phyloP scores from a whole-genome alignment of 2,329 filamentous ascomycete species.

The Cercospora sp. region DNA sequence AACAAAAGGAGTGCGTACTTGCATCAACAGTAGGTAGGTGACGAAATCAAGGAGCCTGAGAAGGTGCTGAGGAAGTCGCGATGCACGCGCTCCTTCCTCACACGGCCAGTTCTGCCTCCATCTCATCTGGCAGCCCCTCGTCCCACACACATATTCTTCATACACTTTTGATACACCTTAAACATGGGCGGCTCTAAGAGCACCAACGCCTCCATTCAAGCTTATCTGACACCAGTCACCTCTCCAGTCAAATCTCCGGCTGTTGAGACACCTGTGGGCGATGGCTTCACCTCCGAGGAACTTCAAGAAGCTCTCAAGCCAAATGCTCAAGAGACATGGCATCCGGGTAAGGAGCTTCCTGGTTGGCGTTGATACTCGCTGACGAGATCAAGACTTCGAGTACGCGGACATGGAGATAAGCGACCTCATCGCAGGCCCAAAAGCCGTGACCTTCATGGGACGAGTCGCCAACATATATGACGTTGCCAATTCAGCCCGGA shows the following conservation, averaged over 20 bases:
- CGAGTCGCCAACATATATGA: conserved; percentile 59
- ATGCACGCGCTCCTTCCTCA: conserved; percentile 10
- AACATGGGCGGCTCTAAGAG: conserved; percentile 9
- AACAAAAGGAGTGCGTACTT: not conserved
- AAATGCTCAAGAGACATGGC: conserved; percentile 41
- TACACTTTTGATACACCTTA: not conserved
- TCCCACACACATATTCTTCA: not conserved
- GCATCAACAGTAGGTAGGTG: not conserved
- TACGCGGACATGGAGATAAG: conserved; percentile 51
- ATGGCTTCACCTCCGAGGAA: conserved; percentile 57
- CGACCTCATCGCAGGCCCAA: conserved; percentile 53
- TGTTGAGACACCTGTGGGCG: conserved; percentile 38
- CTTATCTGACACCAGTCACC: conserved; percentile 41
- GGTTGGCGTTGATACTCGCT: not conserved
- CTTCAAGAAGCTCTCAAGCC: conserved; percentile 36
- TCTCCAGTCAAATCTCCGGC: conserved; percentile 27
- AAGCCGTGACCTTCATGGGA: conserved; percentile 55
- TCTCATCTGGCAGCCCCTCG: not conserved
- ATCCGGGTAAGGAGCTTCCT: conserved; percentile 42
- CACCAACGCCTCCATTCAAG: conserved; percentile 45
- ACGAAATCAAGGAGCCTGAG: not conserved
- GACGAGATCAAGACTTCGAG: conserved; percentile 38
- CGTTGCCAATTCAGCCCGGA: conserved; percentile 45
- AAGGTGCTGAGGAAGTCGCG: conserved; percentile 1
- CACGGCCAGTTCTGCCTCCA: not conserved